Percentiles rank a stretch among this genome's conserved stretches.
These are phyloP conservation scores for Roridomyces roridus DNA, from an alignment of 768 basidiomycete species.

Conservation along the genomic window DNA sequence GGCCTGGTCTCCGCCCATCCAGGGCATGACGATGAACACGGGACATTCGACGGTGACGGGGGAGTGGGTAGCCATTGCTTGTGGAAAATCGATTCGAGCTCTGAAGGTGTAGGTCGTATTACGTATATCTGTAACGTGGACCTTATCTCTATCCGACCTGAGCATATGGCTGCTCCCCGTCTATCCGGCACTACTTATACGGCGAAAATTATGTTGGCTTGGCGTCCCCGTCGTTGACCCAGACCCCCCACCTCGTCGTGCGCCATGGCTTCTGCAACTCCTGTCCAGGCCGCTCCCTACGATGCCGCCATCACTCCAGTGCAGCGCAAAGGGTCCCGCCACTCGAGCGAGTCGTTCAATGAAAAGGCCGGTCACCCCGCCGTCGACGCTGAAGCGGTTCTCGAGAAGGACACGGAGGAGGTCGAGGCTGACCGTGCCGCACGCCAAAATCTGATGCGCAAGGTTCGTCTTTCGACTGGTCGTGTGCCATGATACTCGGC, in stretches of 20 bases:
- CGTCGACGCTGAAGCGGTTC: conserved; percentile 30
- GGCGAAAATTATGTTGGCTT: neutral
- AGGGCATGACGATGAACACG: conserved; percentile 75
- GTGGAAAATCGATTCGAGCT: conserved; percentile 82
- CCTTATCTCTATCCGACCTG: conserved; percentile 7
- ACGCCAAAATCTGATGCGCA: conserved; percentile 25
- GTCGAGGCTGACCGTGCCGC: conserved; percentile 18
- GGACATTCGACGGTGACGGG: conserved; percentile 77
- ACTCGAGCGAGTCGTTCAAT: conserved; percentile 28
- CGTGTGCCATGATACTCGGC: neutral
- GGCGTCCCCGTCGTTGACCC: neutral
- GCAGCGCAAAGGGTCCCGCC: conserved; percentile 26
- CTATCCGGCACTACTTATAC: neutral
- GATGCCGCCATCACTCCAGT: too few species aligned
- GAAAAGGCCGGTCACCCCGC: conserved; percentile 27
- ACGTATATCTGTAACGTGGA: conserved; percentile 6
- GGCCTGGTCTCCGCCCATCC: conserved; percentile 89
- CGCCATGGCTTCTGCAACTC: neutral
- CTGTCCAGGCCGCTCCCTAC: conserved; percentile 2
- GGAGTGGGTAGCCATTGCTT: conserved; percentile 88
- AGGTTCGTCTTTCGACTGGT: conserved; percentile 11
- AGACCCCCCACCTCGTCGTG: conserved; percentile 1
- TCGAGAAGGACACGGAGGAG: conserved; percentile 29
- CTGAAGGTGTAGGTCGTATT: conserved; percentile 66
- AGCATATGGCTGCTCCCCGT: neutral